These are phyloP conservation scores for Sporisorium sorghi DNA, from an alignment of 1,284 basidiomycete genomes.

Conservation along the genomic window DNA sequence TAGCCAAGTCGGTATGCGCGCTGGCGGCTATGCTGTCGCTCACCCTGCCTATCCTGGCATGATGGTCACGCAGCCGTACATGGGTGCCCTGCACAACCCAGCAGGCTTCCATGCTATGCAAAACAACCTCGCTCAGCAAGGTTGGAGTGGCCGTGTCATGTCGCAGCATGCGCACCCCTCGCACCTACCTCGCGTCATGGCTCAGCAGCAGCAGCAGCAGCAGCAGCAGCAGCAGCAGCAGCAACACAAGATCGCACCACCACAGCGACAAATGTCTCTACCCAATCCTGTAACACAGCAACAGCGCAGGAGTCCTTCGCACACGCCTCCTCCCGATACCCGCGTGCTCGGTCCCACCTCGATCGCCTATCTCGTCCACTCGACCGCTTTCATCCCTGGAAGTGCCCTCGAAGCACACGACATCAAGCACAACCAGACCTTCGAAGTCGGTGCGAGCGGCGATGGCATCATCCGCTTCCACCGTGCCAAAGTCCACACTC, in stretches of 20 bases:
- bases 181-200: conserved; percentile 1
- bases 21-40: conserved; percentile 1
- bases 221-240: conserved; percentile 13
- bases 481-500: conserved; percentile 71
- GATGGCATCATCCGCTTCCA: conserved; percentile 89
- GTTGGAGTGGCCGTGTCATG: conserved; percentile 24
- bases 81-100: conserved; percentile 43
- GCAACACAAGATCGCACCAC: conserved; percentile 6
- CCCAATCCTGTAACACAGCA: conserved; percentile 1
- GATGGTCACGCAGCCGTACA: conserved; percentile 32
- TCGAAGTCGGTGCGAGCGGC: conserved; percentile 76
- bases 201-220: conserved; percentile 14
- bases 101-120: conserved; percentile 35
- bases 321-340: conserved; percentile 59
- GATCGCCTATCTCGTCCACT: conserved; percentile 86
- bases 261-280: conserved; percentile 4
- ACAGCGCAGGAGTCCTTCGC: conserved; percentile 31
- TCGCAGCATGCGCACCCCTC: conserved; percentile 17
- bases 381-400: conserved; percentile 82
- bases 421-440: conserved; percentile 71
- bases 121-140: conserved; percentile 21
- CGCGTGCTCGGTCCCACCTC: conserved; percentile 79
- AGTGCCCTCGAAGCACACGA: conserved; percentile 88
- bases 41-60: conserved; percentile 33
- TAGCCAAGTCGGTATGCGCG: conserved; percentile 17